Base-by-base conservation (phyloP, 768 basidiomycete species). In the Naganishia friedmannii region DNA sequence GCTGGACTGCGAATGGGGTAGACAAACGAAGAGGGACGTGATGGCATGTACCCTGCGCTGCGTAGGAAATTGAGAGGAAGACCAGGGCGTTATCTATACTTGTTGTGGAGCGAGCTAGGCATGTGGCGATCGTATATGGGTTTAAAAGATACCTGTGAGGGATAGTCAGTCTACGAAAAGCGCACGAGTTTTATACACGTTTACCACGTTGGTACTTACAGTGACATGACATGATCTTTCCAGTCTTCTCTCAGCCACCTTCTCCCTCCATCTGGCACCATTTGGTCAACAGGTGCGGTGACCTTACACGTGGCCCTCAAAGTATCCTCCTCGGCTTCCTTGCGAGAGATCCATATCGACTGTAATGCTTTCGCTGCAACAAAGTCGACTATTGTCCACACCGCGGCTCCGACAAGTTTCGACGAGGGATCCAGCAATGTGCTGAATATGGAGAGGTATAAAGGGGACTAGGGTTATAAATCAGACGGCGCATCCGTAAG, bases 121-220 rank as follows among this genome's bases (percentile, higher is more conserved):
- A 88, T 0, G 93, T 87, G 0, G 93, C 83, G 68, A 95, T 79
- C 9, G 90, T 81, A 79, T 96, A 96, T 2, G 96, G 96, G 74
- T 98, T 96, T 60, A 95, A 80, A 23, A 96, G 86, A 81, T 89
- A 94, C 55, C 93, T 96, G 74, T 2, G 39, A n/a, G n/a, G 3
- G 28, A 2, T 7, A 39, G 15, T n/a, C 17, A 34, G 46, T 15
- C 9, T n/a, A 34, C 0, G 32, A 53, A 51, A 17, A 53, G n/a
- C 4, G 34, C 12, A 37, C 34, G 34, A 37, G 6, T 4, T 4
- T 19, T 21, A 5, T 19, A 32, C 53, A 26, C 15, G 2, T 42
- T 42, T 2, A n/a, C n/a, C 12, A 32, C 29, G 29, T 17, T 29
- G 28, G 48, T n/a, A 84, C 89, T 73, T 76, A 93, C 91, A 86